Evolutionary conservation across 2,329 filamentous ascomycete species (phyloP).

Genomic region (Conoideocrella luteorostrata): DNA sequence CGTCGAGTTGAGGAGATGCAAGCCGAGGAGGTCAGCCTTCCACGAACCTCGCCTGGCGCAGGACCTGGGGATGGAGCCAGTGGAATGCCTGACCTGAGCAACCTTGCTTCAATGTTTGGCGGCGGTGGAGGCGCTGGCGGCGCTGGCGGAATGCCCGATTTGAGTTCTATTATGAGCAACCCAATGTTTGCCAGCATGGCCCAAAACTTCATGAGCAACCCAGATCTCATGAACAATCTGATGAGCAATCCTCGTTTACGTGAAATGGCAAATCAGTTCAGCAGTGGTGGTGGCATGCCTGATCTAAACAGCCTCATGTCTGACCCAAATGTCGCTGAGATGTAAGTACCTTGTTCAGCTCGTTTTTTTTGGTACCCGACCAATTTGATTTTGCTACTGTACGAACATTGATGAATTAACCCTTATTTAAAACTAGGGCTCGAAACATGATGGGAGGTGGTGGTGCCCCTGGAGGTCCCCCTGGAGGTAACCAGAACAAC

Average conservation of each 20-base stretch:
- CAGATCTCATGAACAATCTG: conserved; percentile 81
- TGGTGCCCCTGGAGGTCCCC: conserved; percentile 18
- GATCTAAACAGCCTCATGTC: conserved; percentile 82
- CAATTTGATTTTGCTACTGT: not conserved
- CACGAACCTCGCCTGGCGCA: conserved; percentile 45
- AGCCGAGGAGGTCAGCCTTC: conserved; percentile 30
- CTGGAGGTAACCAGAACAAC: conserved; percentile 14
- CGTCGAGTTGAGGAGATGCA: conserved; percentile 77
- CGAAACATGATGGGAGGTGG: conserved; percentile 40
- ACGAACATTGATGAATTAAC: not conserved
- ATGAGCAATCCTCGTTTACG: conserved; percentile 90
- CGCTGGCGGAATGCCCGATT: conserved; percentile 79
- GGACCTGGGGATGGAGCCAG: conserved; percentile 44
- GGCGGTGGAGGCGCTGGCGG: conserved; percentile 54
- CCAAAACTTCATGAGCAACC: conserved; percentile 95
- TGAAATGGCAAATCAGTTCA: conserved; percentile 80
- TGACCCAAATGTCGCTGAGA: conserved; percentile 84
- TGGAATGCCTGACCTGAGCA: conserved; percentile 65
- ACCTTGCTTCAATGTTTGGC: conserved; percentile 67
- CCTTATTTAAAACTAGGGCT: conserved; percentile 26
- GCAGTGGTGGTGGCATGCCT: conserved; percentile 76
- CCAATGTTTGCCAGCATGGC: conserved; percentile 98
- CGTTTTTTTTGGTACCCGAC: not conserved
- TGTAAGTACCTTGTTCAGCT: conserved; percentile 62
- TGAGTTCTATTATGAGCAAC: conserved; percentile 86